Conservation (phyloP, 768 basidiomycete species). For the Gelatoporia subvermispora region DNA sequence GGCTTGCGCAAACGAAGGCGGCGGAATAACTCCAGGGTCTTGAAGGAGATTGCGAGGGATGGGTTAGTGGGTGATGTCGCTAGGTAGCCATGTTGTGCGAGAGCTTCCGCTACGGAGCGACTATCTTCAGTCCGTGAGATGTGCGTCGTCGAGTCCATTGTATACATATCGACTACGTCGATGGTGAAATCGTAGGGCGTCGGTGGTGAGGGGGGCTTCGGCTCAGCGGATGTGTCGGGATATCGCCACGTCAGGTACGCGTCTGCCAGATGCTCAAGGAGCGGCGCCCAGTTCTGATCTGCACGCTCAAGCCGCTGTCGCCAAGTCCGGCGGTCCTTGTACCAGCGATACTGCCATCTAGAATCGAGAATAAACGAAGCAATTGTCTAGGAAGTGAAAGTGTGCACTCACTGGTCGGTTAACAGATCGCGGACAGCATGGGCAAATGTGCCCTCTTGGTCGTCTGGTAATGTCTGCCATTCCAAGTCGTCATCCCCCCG, state of each 20-base stretch:
- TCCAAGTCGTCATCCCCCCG: no score
- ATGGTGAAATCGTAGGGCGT: slow-evolving; percentile 1
- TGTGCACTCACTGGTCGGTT: no score
- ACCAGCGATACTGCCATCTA: not conserved
- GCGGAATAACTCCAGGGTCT: slow-evolving; percentile 12
- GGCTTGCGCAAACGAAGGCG: slow-evolving; percentile 7
- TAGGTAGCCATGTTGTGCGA: slow-evolving; percentile 8
- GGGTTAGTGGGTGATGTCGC: slow-evolving; percentile 1
- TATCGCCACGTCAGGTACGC: slow-evolving; percentile 8
- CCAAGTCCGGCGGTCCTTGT: slow-evolving; percentile 6
- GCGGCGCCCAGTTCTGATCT: not conserved
- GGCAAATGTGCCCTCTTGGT: no score
- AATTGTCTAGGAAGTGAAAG: no score
- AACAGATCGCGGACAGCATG: no score
- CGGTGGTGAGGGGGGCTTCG: not conserved
- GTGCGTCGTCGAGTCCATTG: not conserved
- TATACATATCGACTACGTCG: slow-evolving; percentile 5
- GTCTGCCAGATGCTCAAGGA: not conserved
- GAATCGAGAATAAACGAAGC: no score
- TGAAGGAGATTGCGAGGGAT: slow-evolving; percentile 8
- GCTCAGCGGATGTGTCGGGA: not conserved
- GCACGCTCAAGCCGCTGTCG: not conserved
- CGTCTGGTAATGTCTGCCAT: no score
- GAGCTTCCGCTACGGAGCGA: not conserved
- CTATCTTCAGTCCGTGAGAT: not conserved